These are phyloP conservation scores for Trametes versicolor DNA, from an alignment of 1,284 basidiomycete species.

Conservation along the genomic window DNA sequence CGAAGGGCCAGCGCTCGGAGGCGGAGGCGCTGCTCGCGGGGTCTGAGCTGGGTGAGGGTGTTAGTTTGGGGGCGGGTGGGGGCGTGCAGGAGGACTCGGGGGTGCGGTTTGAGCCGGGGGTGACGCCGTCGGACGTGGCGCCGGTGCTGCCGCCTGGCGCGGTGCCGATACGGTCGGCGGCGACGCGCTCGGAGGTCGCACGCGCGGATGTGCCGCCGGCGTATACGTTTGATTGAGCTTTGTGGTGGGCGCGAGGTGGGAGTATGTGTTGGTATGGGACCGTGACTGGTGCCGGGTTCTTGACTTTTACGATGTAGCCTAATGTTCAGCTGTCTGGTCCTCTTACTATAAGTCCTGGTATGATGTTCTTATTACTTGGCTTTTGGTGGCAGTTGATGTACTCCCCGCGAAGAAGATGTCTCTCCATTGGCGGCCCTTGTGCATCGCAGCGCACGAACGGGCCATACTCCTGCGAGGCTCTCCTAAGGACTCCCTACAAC, in stretches of 20 bases:
- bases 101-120: conserved; percentile 24
- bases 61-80: background rate
- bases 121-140: conserved; percentile 28
- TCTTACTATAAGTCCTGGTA: no score
- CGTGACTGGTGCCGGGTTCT: background rate
- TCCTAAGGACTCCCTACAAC: no score
- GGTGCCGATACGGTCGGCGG: conserved; percentile 18
- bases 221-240: conserved; percentile 22
- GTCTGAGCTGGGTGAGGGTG: background rate
- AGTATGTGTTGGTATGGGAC: background rate
- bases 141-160: conserved; percentile 19
- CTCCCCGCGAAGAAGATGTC: background rate
- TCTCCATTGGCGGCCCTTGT: no score
- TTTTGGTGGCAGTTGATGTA: background rate
- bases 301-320: no score
- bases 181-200: conserved; percentile 24
- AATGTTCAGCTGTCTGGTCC: no score
- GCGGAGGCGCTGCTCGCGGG: background rate
- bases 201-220: conserved; percentile 29
- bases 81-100: conserved; percentile 23
- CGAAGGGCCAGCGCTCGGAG: background rate
- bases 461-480: no score
- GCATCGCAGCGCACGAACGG: no score
- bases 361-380: no score
- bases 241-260: no score